A percentile compares a stretch with the other conserved stretches of the same genome.
Conservation (phyloP, 495 filamentous ascomycete genomes). For the Xylaria castorea region DNA sequence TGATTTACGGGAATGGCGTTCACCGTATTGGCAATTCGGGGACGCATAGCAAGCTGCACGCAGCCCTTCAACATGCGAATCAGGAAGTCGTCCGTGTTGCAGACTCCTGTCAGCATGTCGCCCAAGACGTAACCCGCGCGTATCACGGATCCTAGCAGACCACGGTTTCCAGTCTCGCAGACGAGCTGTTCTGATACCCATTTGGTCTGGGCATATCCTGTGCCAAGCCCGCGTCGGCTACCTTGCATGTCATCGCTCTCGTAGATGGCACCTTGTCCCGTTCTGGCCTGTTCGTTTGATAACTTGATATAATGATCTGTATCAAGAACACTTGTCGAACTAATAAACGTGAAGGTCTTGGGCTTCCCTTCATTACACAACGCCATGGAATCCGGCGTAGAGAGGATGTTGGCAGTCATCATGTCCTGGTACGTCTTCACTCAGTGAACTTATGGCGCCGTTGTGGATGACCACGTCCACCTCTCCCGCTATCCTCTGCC, state of each 20-base stretch:
- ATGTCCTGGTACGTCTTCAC: constrained; percentile 73
- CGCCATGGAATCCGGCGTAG: constrained; percentile 76
- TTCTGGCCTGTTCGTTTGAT: constrained; percentile 64
- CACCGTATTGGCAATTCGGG: not conserved
- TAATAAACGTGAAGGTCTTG: constrained; percentile 84
- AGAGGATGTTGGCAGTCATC: constrained; percentile 77
- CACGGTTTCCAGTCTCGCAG: not conserved
- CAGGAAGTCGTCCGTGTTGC: not conserved
- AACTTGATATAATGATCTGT: constrained; percentile 79
- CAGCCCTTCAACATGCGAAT: not conserved
- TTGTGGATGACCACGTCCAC: not conserved
- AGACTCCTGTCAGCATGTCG: not conserved
- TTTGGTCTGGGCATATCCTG: constrained; percentile 93
- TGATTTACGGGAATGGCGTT: not conserved
- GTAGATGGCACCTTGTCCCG: constrained; percentile 55
- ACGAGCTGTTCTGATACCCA: constrained; percentile 41
- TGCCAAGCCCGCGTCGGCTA: constrained; percentile 56
- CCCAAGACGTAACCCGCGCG: not conserved
- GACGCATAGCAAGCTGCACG: not conserved
- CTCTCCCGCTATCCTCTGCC: no score
- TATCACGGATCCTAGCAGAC: not conserved
- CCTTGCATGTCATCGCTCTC: constrained; percentile 56
- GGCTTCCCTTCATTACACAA: constrained; percentile 79
- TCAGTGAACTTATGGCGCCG: constrained; percentile 10
- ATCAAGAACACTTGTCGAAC: constrained; percentile 85